Conservation (phyloP, 1,284 basidiomycete species). For the Cryptococcus sp. region DNA sequence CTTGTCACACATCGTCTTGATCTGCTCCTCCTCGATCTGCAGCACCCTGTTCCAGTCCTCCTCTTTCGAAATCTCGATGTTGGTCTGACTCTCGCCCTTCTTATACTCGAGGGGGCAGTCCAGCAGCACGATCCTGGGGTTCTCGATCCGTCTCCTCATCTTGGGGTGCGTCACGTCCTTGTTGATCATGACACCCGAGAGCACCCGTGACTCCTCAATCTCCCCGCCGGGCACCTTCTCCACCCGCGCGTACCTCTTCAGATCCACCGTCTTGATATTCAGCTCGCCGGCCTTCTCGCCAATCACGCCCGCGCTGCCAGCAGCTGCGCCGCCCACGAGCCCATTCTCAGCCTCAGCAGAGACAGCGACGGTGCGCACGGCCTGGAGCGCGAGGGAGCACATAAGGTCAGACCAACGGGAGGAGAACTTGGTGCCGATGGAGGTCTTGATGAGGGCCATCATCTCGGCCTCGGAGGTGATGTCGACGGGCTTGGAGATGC, state of each 20-base stretch:
- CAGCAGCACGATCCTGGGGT: conserved; percentile 83
- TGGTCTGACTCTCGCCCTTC: conserved; percentile 97
- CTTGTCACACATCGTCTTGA: conserved; percentile 81
- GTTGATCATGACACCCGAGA: conserved; percentile 94
- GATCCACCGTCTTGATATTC: conserved; percentile 82
- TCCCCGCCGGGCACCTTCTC: conserved; percentile 97
- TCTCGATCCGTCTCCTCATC: conserved; percentile 88
- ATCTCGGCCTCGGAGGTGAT: conserved; percentile 82
- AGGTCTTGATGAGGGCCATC: conserved; percentile 95
- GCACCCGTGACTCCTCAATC: conserved; percentile 86
- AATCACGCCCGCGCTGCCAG: too few species aligned
- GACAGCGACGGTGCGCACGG: conserved; percentile 75
- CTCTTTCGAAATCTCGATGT: conserved; percentile 96
- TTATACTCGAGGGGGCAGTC: conserved; percentile 99
- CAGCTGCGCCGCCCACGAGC: conserved; percentile 49
- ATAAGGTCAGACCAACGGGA: conserved; percentile 95
- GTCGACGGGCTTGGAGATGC: conserved; percentile 87
- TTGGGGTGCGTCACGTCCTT: conserved; percentile 98
- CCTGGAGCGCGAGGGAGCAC: conserved; percentile 90
- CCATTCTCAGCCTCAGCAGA: conserved; percentile 52
- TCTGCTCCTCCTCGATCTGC: conserved; percentile 96
- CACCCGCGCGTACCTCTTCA: conserved; percentile 95
- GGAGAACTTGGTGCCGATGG: conserved; percentile 99
- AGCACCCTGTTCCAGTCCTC: conserved; percentile 89
- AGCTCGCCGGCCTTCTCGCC: conserved; percentile 18